Conservation (phyloP, 2,329 filamentous ascomycete species). For the Coniella vitis region DNA sequence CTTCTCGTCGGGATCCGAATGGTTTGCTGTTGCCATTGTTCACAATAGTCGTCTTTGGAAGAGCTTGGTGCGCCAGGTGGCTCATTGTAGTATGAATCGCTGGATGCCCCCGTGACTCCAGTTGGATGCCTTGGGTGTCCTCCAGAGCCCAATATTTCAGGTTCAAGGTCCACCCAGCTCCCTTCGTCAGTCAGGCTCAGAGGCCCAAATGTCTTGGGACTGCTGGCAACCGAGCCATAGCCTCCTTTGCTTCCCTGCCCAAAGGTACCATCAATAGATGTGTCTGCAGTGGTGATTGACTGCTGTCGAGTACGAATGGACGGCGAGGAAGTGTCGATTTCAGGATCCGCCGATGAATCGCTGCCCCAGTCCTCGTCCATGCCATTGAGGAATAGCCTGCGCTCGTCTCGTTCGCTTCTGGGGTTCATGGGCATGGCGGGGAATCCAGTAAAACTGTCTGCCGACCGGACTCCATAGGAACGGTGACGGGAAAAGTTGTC, state of each 20-base stretch:
- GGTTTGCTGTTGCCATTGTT: not conserved
- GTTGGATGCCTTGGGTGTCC: not conserved
- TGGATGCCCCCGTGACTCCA: not conserved
- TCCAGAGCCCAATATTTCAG: slow-evolving; percentile 9
- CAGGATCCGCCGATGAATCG: slow-evolving; percentile 26
- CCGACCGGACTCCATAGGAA: not conserved
- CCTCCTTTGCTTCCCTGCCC: slow-evolving; percentile 19
- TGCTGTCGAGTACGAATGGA: slow-evolving; percentile 28
- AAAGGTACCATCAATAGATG: slow-evolving; percentile 26
- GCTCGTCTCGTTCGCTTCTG: not conserved
- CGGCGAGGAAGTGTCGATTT: slow-evolving; percentile 19
- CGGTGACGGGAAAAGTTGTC: not conserved
- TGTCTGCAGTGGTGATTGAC: slow-evolving; percentile 30
- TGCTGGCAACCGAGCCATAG: slow-evolving; percentile 22
- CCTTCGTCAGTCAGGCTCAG: slow-evolving; percentile 2
- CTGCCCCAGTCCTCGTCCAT: slow-evolving; percentile 20
- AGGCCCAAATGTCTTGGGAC: slow-evolving; percentile 16
- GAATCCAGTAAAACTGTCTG: not conserved
- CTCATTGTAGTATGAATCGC: not conserved
- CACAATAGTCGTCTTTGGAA: not conserved
- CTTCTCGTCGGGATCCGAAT: slow-evolving; percentile 11
- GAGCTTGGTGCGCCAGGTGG: not conserved
- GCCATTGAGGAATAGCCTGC: slow-evolving; percentile 9
- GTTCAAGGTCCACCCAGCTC: slow-evolving; percentile 23
- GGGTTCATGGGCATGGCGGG: slow-evolving; percentile 2